These are phyloP conservation scores for Primulina eburnea DNA, from an alignment of 257 asterid species.

Conservation along the genomic window DNA sequence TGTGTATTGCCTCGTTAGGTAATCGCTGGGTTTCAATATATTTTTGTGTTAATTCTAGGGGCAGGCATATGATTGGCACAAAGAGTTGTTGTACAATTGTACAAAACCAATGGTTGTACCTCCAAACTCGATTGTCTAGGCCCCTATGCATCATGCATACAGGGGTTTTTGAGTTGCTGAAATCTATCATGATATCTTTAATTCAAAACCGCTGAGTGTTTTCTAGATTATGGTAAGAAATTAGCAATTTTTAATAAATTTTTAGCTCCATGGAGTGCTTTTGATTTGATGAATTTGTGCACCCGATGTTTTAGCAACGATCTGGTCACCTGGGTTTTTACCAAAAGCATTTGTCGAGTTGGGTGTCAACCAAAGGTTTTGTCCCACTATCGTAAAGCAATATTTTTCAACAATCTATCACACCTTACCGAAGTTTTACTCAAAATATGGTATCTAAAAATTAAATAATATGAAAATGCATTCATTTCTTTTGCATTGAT, in stretches of 20 bases:
- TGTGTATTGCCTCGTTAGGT: too few relatives aligned
- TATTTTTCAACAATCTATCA: neutral
- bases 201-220: neutral
- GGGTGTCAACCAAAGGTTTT: neutral
- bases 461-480: too few relatives aligned
- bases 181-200: neutral
- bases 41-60: neutral
- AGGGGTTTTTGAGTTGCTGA: neutral
- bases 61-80: neutral
- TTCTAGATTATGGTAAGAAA: neutral
- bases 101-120: neutral
- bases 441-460: too few relatives aligned
- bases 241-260: neutral
- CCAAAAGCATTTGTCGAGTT: neutral
- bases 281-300: neutral
- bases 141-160: neutral
- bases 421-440: neutral
- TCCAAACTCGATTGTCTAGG: neutral
- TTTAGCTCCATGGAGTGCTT: neutral
- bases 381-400: neutral
- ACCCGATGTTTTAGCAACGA: neutral
- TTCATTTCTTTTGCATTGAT: too few relatives aligned
- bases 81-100: neutral
- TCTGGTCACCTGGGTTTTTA: neutral
- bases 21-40: neutral